Evolutionary conservation across 2,329 filamentous ascomycete genomes (phyloP).

Genomic region (Fusarium verticillioides): DNA sequence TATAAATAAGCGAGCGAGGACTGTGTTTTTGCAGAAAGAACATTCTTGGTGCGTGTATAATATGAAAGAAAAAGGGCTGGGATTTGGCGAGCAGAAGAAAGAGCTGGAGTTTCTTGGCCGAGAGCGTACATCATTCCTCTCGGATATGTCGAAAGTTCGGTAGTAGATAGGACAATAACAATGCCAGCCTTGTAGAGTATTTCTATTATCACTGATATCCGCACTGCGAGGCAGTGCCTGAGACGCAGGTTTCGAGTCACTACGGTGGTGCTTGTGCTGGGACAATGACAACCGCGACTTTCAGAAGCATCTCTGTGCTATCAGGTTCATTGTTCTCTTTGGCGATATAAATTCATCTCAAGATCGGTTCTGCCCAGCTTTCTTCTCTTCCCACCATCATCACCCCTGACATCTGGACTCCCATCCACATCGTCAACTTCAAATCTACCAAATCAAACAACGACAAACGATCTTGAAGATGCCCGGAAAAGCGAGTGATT

Average conservation of each 20-base stretch:
- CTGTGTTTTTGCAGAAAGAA: not conserved
- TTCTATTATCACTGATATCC: not conserved
- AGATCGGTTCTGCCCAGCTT: not conserved
- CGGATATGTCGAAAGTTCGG: not conserved
- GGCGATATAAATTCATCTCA: not conserved
- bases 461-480: constrained; percentile 22
- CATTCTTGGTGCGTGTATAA: not conserved
- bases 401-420: not conserved
- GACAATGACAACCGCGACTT: not conserved
- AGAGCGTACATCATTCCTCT: not conserved
- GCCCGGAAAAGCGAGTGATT: constrained; percentile 39
- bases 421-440: not conserved
- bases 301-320: not conserved
- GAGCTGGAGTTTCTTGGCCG: not conserved
- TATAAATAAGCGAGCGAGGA: constrained; percentile 13
- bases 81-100: not conserved
- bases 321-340: not conserved
- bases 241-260: not conserved
- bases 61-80: not conserved
- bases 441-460: not conserved
- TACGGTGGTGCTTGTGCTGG: not conserved
- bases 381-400: not conserved
- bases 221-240: not conserved
- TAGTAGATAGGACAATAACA: not conserved
- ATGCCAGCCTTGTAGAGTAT: not conserved